Percentiles rank a stretch among this genome's conserved stretches.
Evolutionary conservation across 495 filamentous ascomycete species (phyloP).

Genomic region (Aspergillus nidulans): DNA sequence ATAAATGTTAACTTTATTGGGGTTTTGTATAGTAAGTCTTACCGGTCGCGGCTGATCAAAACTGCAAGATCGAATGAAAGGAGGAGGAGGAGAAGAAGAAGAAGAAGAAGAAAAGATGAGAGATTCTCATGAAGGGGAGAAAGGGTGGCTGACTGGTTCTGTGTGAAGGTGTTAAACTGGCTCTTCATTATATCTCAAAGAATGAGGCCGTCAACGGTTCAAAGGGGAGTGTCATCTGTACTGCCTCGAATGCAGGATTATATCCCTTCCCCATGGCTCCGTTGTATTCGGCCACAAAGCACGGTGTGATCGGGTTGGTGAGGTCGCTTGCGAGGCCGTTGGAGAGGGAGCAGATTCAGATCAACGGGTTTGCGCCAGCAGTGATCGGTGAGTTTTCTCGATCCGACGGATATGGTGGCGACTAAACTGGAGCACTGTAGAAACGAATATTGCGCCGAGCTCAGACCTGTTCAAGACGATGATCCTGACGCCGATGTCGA

Average conservation of each 20-base stretch:
- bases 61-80: background rate
- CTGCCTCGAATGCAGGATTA: conserved; percentile 52
- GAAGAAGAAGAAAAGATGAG: no score
- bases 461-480: conserved; percentile 45
- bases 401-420: no score
- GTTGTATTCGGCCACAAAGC: conserved; percentile 49
- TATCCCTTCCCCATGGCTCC: conserved; percentile 55
- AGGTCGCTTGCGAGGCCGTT: conserved; percentile 40
- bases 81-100: no score
- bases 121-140: background rate
- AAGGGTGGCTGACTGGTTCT: background rate
- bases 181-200: conserved; percentile 48
- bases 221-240: conserved; percentile 51
- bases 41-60: background rate
- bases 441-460: conserved; percentile 44
- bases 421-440: conserved; percentile 19
- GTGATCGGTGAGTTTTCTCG: conserved; percentile 36
- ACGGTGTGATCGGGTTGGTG: conserved; percentile 48
- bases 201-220: conserved; percentile 24
- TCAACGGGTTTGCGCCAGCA: conserved; percentile 52
- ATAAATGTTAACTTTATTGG: conserved; percentile 48
- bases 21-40: conserved; percentile 44
- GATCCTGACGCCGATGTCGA: conserved; percentile 51
- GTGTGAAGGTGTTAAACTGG: conserved; percentile 44
- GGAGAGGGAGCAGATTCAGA: conserved; percentile 40